A percentile compares a stretch with the other conserved stretches of the same genome.
Conservation (phyloP, 2,329 filamentous ascomycete genomes). For the Cercospora brassicicola region DNA sequence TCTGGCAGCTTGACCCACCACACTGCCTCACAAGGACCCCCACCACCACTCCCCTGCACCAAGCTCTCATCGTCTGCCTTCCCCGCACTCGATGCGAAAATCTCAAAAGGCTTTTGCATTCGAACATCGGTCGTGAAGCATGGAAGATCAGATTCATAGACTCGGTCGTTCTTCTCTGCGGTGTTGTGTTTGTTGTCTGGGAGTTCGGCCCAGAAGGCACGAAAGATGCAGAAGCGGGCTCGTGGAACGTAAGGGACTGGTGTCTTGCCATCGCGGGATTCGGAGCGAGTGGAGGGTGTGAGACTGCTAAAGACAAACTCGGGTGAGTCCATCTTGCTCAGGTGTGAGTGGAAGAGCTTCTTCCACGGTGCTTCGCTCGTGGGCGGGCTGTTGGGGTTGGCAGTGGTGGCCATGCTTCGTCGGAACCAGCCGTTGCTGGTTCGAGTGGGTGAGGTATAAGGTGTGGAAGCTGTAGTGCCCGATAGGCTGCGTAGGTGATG, state of each 20-base stretch:
- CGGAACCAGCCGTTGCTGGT: conserved; percentile 5
- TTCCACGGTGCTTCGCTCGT: conserved; percentile 53
- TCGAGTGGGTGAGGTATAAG: neutral
- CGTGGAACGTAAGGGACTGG: conserved; percentile 52
- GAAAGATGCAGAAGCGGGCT: conserved; percentile 77
- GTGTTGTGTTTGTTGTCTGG: conserved; percentile 71
- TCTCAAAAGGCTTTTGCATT: conserved; percentile 78
- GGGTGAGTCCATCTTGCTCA: conserved; percentile 51
- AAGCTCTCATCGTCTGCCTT: conserved; percentile 48
- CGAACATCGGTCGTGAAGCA: conserved; percentile 85
- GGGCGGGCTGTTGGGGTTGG: conserved; percentile 40
- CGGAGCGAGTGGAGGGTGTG: conserved; percentile 28
- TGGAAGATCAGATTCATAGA: conserved; percentile 74
- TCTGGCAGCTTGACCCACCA: conserved; percentile 66
- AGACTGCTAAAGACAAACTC: conserved; percentile 56
- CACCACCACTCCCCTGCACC: conserved; percentile 57
- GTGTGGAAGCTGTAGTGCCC: conserved; percentile 24
- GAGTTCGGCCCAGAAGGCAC: conserved; percentile 77
- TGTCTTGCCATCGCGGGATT: conserved; percentile 38
- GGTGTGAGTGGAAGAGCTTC: conserved; percentile 50
- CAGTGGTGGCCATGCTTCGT: conserved; percentile 50
- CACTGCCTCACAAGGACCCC: conserved; percentile 74
- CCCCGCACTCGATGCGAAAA: conserved; percentile 57
- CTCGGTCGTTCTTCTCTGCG: conserved; percentile 67
- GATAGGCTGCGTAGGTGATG: conserved; percentile 44